Evolutionary conservation across 345 rosid species (phyloP), one percentile per base, ranked within the genome.

Genomic region (Angophora floribunda): DNA sequence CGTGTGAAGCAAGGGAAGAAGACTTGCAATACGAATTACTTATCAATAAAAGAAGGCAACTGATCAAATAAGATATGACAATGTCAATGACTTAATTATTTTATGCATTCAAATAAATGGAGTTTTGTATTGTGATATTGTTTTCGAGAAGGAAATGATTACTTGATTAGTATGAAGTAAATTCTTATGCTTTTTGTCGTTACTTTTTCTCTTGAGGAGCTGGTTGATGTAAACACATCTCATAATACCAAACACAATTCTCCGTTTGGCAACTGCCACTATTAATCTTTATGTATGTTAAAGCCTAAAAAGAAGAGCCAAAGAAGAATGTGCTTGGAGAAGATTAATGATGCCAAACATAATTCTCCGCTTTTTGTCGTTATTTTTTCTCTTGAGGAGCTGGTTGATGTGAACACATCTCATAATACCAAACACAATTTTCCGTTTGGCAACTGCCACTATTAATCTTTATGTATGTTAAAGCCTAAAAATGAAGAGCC

Each of bases 151-250:
- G 36, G 75, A 63, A 14, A 30, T 63, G 75, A 15, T 63, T 14
- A 63, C 41, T 63, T 67, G 79, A 32, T 19, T 16, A 32, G 44
- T 15, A 32, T 16, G 79, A 67, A 67, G 5, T 22, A 67, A 67
- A 32, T 67, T 67, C 11, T 16, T 19, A 32, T 63, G 41, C 75
- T 11, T 4, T 61, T 61, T 26, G 32, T 26, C 17, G 16, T 12
- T 7, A 0, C 3, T 30, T 61, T n/a, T 63, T 1, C 41, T n/a
- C 0, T 36, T 6, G 19, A n/a, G 75, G 19, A 63, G 75, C 0
- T n/a, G 41, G 1, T 30, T 63, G n/a, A 63, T 63, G 41, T 63
- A 5, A n/a, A 13, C 9, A n/a, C 41, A 63, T 14, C n/a, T 63
- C 19, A n/a, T 63, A 63, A 61, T 12, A 61, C 75, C 8, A 63